These are phyloP conservation scores for Podaxis mareebaensis DNA, from an alignment of 768 basidiomycete genomes.

Conservation along the genomic window DNA sequence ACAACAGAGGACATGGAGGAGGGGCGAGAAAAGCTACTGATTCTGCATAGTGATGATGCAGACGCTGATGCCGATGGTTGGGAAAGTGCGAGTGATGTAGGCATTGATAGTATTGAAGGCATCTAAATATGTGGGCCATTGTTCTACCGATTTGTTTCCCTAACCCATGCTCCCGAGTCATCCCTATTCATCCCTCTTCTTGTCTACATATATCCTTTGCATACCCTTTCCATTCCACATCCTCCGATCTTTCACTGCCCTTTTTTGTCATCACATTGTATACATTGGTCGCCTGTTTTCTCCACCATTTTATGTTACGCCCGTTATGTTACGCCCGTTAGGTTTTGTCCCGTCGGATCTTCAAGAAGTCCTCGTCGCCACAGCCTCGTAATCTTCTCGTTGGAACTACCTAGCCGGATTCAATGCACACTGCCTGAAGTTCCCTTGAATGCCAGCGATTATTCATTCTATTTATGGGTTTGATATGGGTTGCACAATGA, in stretches of 20 bases:
- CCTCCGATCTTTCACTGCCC: neutral
- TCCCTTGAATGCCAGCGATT: neutral
- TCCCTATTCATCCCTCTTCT: neutral
- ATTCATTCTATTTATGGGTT: neutral
- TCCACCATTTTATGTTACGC: too few species aligned
- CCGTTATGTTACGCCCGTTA: too few species aligned
- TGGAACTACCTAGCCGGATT: too few species aligned
- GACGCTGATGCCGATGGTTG: constrained; percentile 15
- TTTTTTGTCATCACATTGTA: neutral
- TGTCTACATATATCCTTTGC: neutral
- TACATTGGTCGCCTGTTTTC: too few species aligned
- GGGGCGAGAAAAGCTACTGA: neutral
- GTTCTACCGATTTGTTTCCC: neutral
- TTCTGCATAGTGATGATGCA: neutral
- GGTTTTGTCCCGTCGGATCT: neutral
- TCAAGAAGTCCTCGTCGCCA: neutral
- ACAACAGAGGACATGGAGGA: neutral
- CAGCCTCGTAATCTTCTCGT: neutral
- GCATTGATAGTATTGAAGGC: neutral
- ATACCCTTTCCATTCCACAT: too few species aligned
- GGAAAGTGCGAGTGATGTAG: constrained; percentile 16
- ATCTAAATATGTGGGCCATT: neutral
- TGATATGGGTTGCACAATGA: neutral
- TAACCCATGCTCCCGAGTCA: neutral
- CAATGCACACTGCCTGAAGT: too few species aligned